phyloP scores from a whole-genome alignment of 2,329 filamentous ascomycete genomes.

The Penicillium fuscoglaucum region DNA sequence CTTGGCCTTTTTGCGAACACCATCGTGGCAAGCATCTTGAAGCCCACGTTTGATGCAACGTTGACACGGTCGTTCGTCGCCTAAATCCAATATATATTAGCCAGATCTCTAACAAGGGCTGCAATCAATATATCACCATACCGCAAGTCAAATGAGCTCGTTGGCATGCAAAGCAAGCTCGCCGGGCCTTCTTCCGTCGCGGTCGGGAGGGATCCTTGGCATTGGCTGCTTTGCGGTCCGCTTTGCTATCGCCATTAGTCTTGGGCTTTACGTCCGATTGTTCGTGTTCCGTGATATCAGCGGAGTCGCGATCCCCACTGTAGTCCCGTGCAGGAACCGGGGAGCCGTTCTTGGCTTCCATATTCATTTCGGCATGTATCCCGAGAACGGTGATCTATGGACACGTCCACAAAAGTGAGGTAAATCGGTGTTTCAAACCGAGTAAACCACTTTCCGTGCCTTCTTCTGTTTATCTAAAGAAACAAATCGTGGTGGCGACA shows the following conservation, averaged over 20 bases:
- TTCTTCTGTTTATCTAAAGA: constrained; percentile 16
- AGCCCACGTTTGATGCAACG: constrained; percentile 92
- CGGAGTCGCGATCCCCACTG: constrained; percentile 41
- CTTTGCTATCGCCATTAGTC: constrained; percentile 51
- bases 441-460: not conserved
- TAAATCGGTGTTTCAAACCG: not conserved
- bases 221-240: constrained; percentile 60
- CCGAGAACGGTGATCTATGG: constrained; percentile 1
- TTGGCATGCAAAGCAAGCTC: constrained; percentile 96
- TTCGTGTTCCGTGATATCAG: constrained; percentile 38
- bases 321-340: constrained; percentile 39
- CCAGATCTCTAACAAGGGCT: constrained; percentile 8
- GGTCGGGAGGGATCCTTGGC: constrained; percentile 89
- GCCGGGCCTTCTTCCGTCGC: constrained; percentile 88
- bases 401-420: constrained; percentile 6
- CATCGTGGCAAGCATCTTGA: constrained; percentile 89
- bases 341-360: constrained; percentile 39
- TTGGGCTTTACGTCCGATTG: constrained; percentile 48
- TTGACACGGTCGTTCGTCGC: constrained; percentile 91
- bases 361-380: constrained; percentile 36
- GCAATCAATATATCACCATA: constrained; percentile 54
- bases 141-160: constrained; percentile 96
- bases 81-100: constrained; percentile 49
- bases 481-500: constrained; percentile 17
- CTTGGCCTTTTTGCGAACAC: constrained; percentile 97